A percentile compares a stretch with the other conserved stretches of the same genome.
phyloP scores from a whole-genome alignment of 2,329 filamentous ascomycete species.

The Parasarocladium wereldwijsianum region DNA sequence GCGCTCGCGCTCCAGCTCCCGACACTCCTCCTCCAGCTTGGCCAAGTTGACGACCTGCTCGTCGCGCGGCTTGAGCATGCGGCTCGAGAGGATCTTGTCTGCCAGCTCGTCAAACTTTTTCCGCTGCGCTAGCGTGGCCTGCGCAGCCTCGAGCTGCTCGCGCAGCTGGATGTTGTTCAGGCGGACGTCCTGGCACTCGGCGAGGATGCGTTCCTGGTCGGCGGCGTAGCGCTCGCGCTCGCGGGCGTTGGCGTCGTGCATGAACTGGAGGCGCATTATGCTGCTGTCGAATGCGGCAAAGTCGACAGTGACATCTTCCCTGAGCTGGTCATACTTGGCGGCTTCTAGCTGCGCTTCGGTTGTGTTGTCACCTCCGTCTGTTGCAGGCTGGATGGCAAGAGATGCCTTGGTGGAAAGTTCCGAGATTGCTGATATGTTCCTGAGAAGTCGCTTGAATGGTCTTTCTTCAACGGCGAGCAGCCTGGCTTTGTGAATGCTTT shows the following conservation, averaged over 20 bases:
- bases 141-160: constrained; percentile 61
- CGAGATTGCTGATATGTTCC: constrained; percentile 57
- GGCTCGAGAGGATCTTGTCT: constrained; percentile 72
- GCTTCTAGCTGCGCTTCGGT: constrained; percentile 26
- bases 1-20: constrained; percentile 73
- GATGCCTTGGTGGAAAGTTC: constrained; percentile 34
- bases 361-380: constrained; percentile 19
- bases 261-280: constrained; percentile 76
- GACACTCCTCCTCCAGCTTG: constrained; percentile 79
- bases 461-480: constrained; percentile 85
- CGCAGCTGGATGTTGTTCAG: constrained; percentile 60
- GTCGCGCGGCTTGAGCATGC: constrained; percentile 65
- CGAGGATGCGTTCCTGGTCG: constrained; percentile 66
- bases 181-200: constrained; percentile 63
- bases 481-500: constrained; percentile 74
- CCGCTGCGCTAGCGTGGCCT: constrained; percentile 59
- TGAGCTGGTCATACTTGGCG: constrained; percentile 45
- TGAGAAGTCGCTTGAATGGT: constrained; percentile 78
- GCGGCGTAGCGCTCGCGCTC: constrained; percentile 73
- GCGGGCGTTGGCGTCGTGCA: constrained; percentile 65
- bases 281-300: constrained; percentile 79
- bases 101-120: constrained; percentile 81
- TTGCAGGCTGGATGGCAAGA: constrained; percentile 6
- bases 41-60: constrained; percentile 65
- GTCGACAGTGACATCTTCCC: constrained; percentile 74